Conservation (phyloP, 768 basidiomycete genomes). For the Nidularia sp. region DNA sequence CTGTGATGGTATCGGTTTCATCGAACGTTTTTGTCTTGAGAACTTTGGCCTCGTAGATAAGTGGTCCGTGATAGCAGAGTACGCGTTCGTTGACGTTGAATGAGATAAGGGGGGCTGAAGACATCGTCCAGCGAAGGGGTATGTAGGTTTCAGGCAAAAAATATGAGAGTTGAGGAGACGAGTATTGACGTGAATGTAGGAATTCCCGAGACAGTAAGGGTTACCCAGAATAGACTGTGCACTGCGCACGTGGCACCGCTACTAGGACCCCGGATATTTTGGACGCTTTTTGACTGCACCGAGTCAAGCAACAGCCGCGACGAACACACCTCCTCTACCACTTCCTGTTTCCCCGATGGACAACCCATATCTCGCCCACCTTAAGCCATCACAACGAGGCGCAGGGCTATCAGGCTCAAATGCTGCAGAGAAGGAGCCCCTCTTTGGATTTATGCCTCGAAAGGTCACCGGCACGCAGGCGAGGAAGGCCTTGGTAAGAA, state of each 20-base stretch:
- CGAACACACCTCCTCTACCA: no score
- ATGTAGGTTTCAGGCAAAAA: no score
- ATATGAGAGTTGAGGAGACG: no score
- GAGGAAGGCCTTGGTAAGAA: slow-evolving; percentile 63
- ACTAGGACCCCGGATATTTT: no score
- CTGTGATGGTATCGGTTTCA: slow-evolving; percentile 55
- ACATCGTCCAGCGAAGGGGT: background rate
- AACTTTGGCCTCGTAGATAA: slow-evolving; percentile 96
- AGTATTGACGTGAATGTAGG: no score
- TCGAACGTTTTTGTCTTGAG: slow-evolving; percentile 63
- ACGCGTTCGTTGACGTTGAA: slow-evolving; percentile 73
- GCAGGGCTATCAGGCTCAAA: slow-evolving; percentile 11
- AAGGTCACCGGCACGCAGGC: slow-evolving; percentile 65
- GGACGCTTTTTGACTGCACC: no score
- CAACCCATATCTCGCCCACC: slow-evolving; percentile 56
- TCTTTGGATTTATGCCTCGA: slow-evolving; percentile 73
- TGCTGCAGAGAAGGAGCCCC: slow-evolving; percentile 39
- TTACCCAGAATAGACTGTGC: no score
- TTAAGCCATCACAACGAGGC: slow-evolving; percentile 26
- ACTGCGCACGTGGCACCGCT: no score
- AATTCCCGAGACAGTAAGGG: no score
- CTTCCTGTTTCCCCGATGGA: slow-evolving; percentile 16
- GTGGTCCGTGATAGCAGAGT: slow-evolving; percentile 91
- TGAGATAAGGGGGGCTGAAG: slow-evolving; percentile 22
- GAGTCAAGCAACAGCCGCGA: no score